Percentiles rank a stretch among this genome's conserved stretches.
These are phyloP conservation scores for Amniculicola lignicola DNA, from an alignment of 495 filamentous ascomycete species.

Conservation along the genomic window DNA sequence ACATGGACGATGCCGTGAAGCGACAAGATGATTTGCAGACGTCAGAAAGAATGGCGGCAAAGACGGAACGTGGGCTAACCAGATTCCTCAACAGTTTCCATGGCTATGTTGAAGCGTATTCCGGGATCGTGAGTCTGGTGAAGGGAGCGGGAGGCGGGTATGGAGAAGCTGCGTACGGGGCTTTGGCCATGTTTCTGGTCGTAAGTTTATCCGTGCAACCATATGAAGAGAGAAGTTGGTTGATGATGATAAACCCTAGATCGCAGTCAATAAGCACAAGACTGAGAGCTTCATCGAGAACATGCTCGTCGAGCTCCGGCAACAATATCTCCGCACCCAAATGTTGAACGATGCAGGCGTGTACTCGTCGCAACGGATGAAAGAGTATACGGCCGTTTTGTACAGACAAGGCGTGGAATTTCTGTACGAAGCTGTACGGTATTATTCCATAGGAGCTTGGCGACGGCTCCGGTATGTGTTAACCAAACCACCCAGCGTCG, in stretches of 20 bases:
- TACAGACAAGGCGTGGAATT: conserved; percentile 5
- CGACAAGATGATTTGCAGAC: neutral
- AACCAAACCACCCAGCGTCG: neutral
- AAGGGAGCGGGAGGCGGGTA: neutral
- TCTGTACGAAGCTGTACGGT: conserved; percentile 2
- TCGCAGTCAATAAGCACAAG: conserved; percentile 7
- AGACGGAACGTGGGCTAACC: neutral
- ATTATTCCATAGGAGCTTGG: neutral
- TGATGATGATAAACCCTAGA: neutral
- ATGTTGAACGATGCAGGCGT: conserved; percentile 3
- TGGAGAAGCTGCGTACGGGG: conserved; percentile 3
- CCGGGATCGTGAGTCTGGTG: neutral
- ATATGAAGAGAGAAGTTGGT: no score
- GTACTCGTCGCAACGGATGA: neutral
- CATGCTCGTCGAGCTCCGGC: neutral
- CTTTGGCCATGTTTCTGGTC: conserved; percentile 1
- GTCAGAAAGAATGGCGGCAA: neutral
- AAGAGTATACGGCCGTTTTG: neutral
- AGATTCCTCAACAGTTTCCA: conserved; percentile 3
- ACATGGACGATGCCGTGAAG: neutral
- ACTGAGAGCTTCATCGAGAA: conserved; percentile 1
- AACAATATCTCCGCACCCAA: conserved; percentile 1
- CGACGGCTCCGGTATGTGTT: neutral
- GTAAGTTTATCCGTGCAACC: neutral
- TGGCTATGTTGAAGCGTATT: conserved; percentile 8